These are phyloP conservation scores for Hemileccinum rubropunctum DNA, from an alignment of 768 basidiomycete genomes.

Conservation along the genomic window DNA sequence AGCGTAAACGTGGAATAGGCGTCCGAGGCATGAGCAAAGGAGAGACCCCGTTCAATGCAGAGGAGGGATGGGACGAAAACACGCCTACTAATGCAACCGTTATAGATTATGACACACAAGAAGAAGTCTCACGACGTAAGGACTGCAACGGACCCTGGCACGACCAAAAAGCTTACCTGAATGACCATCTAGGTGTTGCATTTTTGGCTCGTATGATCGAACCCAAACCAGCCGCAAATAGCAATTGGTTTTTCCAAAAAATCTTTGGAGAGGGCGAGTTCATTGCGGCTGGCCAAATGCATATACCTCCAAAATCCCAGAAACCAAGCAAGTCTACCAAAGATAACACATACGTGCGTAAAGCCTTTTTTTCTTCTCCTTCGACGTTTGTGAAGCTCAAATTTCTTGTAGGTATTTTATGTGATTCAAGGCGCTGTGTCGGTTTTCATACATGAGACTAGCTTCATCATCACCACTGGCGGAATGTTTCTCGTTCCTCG, in stretches of 20 bases:
- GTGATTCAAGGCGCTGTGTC: slow-evolving; percentile 88
- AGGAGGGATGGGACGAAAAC: slow-evolving; percentile 84
- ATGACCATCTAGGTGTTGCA: slow-evolving; percentile 60
- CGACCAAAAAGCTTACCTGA: slow-evolving; percentile 1
- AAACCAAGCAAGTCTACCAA: slow-evolving; percentile 89
- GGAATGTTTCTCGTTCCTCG: slow-evolving; percentile 90
- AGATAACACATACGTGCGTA: slow-evolving; percentile 88
- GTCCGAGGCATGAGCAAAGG: slow-evolving; percentile 37
- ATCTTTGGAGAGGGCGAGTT: slow-evolving; percentile 90
- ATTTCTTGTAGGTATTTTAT: slow-evolving; percentile 56
- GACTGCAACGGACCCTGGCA: slow-evolving; percentile 11
- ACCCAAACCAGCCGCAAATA: slow-evolving; percentile 57
- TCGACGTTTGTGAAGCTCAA: not conserved
- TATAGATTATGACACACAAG: slow-evolving; percentile 57
- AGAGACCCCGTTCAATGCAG: slow-evolving; percentile 42
- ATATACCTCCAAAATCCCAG: slow-evolving; percentile 71
- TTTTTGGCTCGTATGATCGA: slow-evolving; percentile 69
- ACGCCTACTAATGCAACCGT: slow-evolving; percentile 69
- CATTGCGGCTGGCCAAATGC: slow-evolving; percentile 85
- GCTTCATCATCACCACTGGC: slow-evolving; percentile 74
- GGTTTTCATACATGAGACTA: slow-evolving; percentile 77
- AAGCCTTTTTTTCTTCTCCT: not conserved
- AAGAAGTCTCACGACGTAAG: slow-evolving; percentile 73
- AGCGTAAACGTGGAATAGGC: slow-evolving; percentile 31
- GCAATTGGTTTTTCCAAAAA: slow-evolving; percentile 84